Evolutionary conservation across 306 rosid genomes (phyloP).

Genomic region (Pyrus pyrifolia): DNA sequence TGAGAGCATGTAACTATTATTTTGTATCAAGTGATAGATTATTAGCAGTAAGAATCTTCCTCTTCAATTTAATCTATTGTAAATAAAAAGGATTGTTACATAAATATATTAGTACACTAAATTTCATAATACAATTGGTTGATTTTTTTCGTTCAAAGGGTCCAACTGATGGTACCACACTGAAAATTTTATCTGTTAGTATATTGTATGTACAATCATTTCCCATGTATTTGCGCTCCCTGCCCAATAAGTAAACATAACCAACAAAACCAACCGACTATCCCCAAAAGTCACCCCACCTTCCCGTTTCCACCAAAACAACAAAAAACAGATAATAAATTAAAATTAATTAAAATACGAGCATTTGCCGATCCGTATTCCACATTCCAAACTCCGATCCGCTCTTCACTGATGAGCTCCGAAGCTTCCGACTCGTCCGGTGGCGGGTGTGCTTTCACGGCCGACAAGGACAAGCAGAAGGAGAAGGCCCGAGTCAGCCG

Average conservation of each 20-base stretch:
- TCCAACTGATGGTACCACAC: too few relatives aligned
- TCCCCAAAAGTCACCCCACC: not conserved
- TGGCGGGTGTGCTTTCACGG: not conserved
- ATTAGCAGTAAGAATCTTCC: too few relatives aligned
- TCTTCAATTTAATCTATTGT: too few relatives aligned
- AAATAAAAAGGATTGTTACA: too few relatives aligned
- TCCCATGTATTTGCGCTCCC: too few relatives aligned
- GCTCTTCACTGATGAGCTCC: conserved; percentile 47
- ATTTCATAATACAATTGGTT: too few relatives aligned
- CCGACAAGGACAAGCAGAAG: conserved; percentile 44
- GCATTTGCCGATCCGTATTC: conserved; percentile 1
- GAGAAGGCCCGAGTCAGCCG: conserved; percentile 86
- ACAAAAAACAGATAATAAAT: not conserved
- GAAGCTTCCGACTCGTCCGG: conserved; percentile 26
- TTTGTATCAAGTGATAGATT: too few relatives aligned
- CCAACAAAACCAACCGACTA: not conserved
- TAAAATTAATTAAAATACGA: not conserved
- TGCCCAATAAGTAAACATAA: not conserved
- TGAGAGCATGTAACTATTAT: too few relatives aligned
- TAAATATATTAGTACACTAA: too few relatives aligned
- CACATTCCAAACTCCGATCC: conserved; percentile 15
- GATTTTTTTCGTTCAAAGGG: too few relatives aligned
- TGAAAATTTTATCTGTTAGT: too few relatives aligned
- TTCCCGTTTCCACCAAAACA: not conserved
- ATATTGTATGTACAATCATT: too few relatives aligned